These are phyloP conservation scores for Acanthamoeba royreba DNA, from an alignment of 208 protist genomes.

Conservation along the genomic window DNA sequence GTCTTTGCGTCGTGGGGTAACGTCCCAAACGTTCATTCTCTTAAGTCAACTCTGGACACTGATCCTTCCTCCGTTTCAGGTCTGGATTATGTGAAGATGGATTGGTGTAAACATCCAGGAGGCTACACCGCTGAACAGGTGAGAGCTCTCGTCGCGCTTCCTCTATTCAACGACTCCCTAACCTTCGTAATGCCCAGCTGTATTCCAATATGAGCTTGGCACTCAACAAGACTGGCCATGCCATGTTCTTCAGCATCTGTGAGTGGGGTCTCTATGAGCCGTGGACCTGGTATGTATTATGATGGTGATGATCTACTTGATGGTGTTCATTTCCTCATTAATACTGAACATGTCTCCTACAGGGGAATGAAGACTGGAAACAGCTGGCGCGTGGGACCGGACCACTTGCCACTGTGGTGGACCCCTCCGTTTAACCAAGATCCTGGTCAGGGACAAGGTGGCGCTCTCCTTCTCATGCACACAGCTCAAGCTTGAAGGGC, in stretches of 20 bases:
- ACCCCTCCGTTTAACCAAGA: neutral
- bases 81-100: constrained; percentile 56
- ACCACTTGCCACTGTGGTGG: constrained; percentile 1
- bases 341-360: neutral
- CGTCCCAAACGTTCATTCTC: neutral
- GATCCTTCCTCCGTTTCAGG: neutral
- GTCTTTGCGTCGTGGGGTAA: neutral
- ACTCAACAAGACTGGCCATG: constrained; percentile 32
- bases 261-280: constrained; percentile 4
- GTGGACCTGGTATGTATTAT: neutral
- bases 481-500: too few relatives aligned
- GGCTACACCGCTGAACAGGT: too few relatives aligned
- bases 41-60: too few relatives aligned
- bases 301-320: neutral
- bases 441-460: constrained; percentile 3
- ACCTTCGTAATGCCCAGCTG: too few relatives aligned
- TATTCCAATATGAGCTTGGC: constrained; percentile 32
- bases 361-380: neutral
- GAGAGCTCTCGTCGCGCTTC: too few relatives aligned
- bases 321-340: too few relatives aligned
- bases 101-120: constrained; percentile 22
- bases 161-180: too few relatives aligned
- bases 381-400: neutral
- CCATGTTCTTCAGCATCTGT: constrained; percentile 54
- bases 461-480: neutral